Evolutionary conservation across 2,329 filamentous ascomycete genomes (phyloP), one percentile per base, ranked within the genome.

Genomic region (Fusarium compactum): DNA sequence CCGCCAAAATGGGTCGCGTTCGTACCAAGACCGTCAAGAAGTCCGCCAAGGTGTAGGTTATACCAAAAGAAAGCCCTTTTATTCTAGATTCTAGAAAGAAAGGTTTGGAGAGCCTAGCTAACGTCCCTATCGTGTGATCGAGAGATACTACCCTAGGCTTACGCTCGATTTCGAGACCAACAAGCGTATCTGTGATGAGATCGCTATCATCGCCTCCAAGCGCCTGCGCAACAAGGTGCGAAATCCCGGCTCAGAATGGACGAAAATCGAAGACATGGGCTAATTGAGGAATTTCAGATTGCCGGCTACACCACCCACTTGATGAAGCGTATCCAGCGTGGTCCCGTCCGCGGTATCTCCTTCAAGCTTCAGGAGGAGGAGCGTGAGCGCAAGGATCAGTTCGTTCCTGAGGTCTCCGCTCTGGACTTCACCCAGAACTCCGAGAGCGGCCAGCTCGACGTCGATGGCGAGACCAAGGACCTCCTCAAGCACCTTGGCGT

Each of bases 351-450:
- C 80, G 96, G 96, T 89, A 99, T 99, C 87, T 99, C 97, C 85
- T 99, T 99, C 95, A 99, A 99, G 91, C 93, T 99, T 70, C 96
- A 99, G 88, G 96, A 99, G 89, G 96, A 99, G 89, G 96, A 99
- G 92, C 94, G 96, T 90, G 96, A 99, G 89, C 92, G 96, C 84
- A 99, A 99, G 93, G 96, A 99, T 89, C 96, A 99, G 89, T 99
- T 98, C 89, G 96, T 99, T 76, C 96, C 96, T 81, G 96, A 99
- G 87, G 89, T 99, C 79, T 99, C 97, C 69, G 96, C 96, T 82
- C 92, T 99, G 83, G 96, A 99, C 90, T 97, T 98, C 88, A 91
- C 92, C 81, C 94, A 97, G 89, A 94, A 92, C 87, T 90, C 89
- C 83, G 96, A 98, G 88, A 92, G 87, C 82, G 96, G 96, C 80